Conservation (phyloP, 306 rosid genomes). For the Medicago arabica region DNA sequence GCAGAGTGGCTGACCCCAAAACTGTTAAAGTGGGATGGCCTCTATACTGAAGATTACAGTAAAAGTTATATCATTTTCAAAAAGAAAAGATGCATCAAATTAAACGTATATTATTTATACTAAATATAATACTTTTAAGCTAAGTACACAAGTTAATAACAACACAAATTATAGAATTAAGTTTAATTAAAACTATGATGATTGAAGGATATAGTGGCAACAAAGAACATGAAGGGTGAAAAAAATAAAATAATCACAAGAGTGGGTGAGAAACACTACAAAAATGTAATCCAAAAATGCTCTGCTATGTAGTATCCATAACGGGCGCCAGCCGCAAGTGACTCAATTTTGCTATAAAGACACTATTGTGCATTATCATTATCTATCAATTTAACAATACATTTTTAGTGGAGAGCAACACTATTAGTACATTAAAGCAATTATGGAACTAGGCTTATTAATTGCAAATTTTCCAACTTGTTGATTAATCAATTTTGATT, state of each 20-base stretch:
- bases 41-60: conserved; percentile 7
- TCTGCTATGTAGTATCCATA: not conserved
- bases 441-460: conserved; percentile 22
- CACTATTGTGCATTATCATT: not conserved
- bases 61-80: not conserved
- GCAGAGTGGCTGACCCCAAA: not conserved
- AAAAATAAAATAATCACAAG: not conserved
- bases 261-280: not conserved
- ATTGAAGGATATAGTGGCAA: not conserved
- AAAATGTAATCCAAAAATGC: not conserved
- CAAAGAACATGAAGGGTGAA: not conserved
- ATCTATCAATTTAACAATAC: conserved; percentile 17
- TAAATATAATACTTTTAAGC: not conserved
- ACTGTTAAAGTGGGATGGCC: not conserved
- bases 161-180: not conserved
- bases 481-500: conserved; percentile 11
- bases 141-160: not conserved
- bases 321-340: not conserved
- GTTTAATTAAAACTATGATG: conserved; percentile 8
- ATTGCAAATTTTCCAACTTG: conserved; percentile 20
- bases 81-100: not conserved
- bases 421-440: conserved; percentile 11
- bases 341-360: not conserved
- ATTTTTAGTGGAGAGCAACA: conserved; percentile 22
- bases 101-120: not conserved